Evolutionary conservation across 495 filamentous ascomycete genomes (phyloP).

Genomic region (Xanthoparmelia taractica): DNA sequence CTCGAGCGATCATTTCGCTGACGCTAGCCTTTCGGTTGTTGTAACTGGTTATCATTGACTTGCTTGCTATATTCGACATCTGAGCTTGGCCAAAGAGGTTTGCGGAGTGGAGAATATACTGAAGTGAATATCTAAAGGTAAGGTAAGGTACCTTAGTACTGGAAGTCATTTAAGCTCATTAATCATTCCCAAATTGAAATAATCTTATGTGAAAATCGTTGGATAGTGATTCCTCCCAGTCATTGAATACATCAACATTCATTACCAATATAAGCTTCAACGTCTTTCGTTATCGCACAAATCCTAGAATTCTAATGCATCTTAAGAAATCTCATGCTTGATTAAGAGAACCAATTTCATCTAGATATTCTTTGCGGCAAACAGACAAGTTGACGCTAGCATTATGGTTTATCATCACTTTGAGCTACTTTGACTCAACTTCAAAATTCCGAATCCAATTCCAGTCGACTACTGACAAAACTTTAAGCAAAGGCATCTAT

Average conservation of each 20-base stretch:
- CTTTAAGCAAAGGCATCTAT: background rate
- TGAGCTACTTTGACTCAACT: background rate
- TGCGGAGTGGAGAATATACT: constrained; percentile 25
- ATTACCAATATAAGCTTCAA: background rate
- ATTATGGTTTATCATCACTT: too few species aligned
- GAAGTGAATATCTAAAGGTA: background rate
- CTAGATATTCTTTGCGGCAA: background rate
- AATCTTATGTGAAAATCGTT: background rate
- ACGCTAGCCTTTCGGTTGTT: constrained; percentile 45
- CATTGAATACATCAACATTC: background rate
- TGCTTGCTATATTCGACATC: constrained; percentile 40
- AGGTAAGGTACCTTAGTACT: too few species aligned
- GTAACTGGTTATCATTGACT: constrained; percentile 59
- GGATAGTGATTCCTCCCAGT: background rate
- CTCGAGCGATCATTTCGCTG: constrained; percentile 36
- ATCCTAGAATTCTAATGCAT: background rate
- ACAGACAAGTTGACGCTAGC: background rate
- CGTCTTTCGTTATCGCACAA: background rate
- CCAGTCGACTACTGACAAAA: background rate
- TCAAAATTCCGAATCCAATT: background rate
- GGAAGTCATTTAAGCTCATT: too few species aligned
- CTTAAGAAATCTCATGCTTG: background rate
- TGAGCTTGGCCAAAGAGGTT: constrained; percentile 32
- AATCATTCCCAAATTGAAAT: too few species aligned
- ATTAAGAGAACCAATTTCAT: background rate